Evolutionary conservation across 2,329 filamentous ascomycete species (phyloP).

Genomic region (Ascochyta viciae-villosae): DNA sequence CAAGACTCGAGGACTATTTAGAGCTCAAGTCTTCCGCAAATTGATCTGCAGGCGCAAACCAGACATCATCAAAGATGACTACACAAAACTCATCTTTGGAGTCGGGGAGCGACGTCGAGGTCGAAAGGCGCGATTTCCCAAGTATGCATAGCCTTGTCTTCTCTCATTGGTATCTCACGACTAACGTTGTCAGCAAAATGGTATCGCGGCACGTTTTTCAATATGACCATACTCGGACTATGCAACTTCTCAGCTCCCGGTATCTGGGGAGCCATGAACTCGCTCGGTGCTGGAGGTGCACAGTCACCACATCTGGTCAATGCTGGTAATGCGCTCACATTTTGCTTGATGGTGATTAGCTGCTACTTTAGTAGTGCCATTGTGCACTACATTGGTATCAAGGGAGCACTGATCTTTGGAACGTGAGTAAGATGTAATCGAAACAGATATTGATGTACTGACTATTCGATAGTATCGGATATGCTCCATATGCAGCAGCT

Average conservation of each 20-base stretch:
- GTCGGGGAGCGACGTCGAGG: slow-evolving; percentile 24
- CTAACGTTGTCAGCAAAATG: slow-evolving; percentile 61
- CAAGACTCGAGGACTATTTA: slow-evolving; percentile 4
- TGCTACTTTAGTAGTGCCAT: slow-evolving; percentile 71
- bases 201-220: slow-evolving; percentile 76
- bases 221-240: slow-evolving; percentile 73
- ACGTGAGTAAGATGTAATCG: slow-evolving; percentile 55
- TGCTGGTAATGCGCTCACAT: slow-evolving; percentile 73
- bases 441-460: not conserved
- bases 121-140: slow-evolving; percentile 35
- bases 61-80: slow-evolving; percentile 19
- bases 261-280: slow-evolving; percentile 76
- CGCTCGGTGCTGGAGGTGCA: slow-evolving; percentile 72
- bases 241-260: slow-evolving; percentile 75
- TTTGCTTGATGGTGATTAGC: slow-evolving; percentile 75
- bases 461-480: slow-evolving; percentile 61
- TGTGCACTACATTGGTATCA: slow-evolving; percentile 73
- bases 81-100: slow-evolving; percentile 24
- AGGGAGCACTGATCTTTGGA: slow-evolving; percentile 73
- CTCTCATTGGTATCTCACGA: not conserved
- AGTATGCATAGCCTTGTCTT: slow-evolving; percentile 18
- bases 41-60: not conserved
- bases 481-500: slow-evolving; percentile 73
- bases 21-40: not conserved
- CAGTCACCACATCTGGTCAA: slow-evolving; percentile 72